A percentile compares a stretch with the other conserved stretches of the same genome.
Conservation (phyloP, 106 monocot genomes). For the Iris macrosiphon region DNA sequence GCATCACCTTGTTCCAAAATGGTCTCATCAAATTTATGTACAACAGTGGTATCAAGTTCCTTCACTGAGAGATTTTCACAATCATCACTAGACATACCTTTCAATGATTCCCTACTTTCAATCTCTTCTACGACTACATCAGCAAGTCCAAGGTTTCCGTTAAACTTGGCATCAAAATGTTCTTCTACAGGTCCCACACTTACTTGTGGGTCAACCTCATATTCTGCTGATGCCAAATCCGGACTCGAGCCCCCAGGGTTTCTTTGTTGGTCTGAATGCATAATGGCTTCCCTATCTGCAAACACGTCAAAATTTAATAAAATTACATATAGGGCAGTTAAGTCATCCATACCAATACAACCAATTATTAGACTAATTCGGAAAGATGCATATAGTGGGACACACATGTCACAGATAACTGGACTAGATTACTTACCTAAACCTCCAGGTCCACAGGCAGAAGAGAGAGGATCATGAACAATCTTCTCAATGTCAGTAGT, state of each 20-base stretch:
- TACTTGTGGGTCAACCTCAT: background rate
- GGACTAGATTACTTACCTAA: background rate
- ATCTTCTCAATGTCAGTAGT: background rate
- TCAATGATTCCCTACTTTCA: background rate
- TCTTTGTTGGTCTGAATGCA: background rate
- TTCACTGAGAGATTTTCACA: too few species aligned
- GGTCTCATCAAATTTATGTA: too few species aligned
- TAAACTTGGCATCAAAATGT: background rate
- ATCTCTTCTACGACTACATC: background rate
- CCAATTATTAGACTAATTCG: background rate
- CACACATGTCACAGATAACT: background rate
- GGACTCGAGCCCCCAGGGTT: background rate
- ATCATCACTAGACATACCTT: too few species aligned
- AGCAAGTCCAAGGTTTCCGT: conserved; percentile 1
- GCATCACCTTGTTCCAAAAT: too few species aligned
- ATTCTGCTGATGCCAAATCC: background rate
- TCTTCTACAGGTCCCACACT: background rate
- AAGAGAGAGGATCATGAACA: too few species aligned
- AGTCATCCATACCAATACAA: too few species aligned
- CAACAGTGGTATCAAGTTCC: too few species aligned
- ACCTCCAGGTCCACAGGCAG: background rate
- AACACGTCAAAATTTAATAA: background rate
- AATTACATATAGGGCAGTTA: background rate
- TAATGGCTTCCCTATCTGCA: background rate
- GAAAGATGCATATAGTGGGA: background rate